phyloP scores from a whole-genome alignment of 768 basidiomycete genomes.

The Rhizopogon sp. region DNA sequence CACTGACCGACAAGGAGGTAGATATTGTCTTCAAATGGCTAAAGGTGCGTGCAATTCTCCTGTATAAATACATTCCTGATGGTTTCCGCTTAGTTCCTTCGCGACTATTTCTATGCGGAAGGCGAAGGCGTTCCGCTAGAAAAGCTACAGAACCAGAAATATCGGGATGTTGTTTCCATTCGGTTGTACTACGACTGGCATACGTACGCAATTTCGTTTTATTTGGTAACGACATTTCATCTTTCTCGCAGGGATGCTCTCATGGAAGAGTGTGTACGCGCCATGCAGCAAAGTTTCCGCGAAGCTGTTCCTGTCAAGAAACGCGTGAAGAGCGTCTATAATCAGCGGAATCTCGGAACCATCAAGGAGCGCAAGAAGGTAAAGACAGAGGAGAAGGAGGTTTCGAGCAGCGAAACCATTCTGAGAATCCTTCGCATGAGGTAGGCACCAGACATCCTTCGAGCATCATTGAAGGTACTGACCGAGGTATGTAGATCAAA shows the following conservation, averaged over 20 bases:
- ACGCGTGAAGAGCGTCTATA: constrained; percentile 88
- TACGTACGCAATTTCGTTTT: constrained; percentile 49
- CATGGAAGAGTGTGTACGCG: constrained; percentile 93
- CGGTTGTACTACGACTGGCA: constrained; percentile 96
- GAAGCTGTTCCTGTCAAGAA: constrained; percentile 74
- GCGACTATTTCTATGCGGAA: constrained; percentile 92
- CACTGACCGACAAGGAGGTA: constrained; percentile 91
- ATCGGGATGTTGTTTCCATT: constrained; percentile 85
- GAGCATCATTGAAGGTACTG: not conserved
- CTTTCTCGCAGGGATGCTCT: constrained; percentile 54
- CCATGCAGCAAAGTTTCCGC: constrained; percentile 86
- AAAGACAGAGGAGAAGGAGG: constrained; percentile 78
- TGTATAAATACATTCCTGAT: not conserved
- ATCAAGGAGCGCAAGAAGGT: constrained; percentile 93
- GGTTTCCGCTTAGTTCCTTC: constrained; percentile 60
- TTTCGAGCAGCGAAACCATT: constrained; percentile 81
- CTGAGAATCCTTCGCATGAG: constrained; percentile 95
- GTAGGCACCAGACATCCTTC: constrained; percentile 34
- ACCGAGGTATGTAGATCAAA: constrained; percentile 45
- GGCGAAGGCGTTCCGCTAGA: constrained; percentile 90
- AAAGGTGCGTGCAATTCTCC: constrained; percentile 52
- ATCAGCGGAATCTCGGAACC: constrained; percentile 92
- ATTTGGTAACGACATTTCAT: constrained; percentile 4
- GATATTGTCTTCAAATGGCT: constrained; percentile 99
- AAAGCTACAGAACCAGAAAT: constrained; percentile 88